Conservation (phyloP, 2,329 filamentous ascomycete species). For the Magnaporthales sp. region DNA sequence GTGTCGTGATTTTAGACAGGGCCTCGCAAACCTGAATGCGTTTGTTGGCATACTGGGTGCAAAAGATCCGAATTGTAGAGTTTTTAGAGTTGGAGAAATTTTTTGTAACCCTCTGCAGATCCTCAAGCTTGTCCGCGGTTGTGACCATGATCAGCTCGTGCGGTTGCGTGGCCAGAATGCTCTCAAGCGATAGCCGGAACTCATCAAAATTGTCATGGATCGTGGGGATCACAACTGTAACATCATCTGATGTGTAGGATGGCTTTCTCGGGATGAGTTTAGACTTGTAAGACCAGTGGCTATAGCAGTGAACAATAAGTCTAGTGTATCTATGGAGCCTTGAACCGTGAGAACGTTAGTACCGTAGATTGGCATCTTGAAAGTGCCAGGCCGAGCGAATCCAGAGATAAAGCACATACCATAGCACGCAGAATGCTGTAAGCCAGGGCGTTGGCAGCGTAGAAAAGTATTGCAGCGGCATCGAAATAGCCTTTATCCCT, state of each 20-base stretch:
- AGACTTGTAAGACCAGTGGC: constrained; percentile 81
- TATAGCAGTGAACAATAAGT: constrained; percentile 74
- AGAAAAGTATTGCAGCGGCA: not conserved
- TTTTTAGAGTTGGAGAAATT: not conserved
- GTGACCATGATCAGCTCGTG: constrained; percentile 77
- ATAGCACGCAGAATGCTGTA: not conserved
- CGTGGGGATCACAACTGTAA: constrained; percentile 89
- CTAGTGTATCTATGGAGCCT: constrained; percentile 86
- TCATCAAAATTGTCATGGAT: constrained; percentile 83
- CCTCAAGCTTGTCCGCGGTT: constrained; percentile 67
- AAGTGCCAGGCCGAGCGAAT: too few relatives aligned
- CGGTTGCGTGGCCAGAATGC: constrained; percentile 62
- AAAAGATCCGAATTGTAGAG: constrained; percentile 70
- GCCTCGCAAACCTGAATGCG: constrained; percentile 87
- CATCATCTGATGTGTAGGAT: constrained; percentile 71
- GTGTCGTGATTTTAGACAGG: constrained; percentile 73
- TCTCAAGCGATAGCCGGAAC: constrained; percentile 70
- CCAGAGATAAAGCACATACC: not conserved
- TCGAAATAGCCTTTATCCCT: not conserved
- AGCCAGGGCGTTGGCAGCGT: not conserved
- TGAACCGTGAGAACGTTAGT: not conserved
- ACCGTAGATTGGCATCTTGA: too few relatives aligned
- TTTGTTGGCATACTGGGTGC: constrained; percentile 85
- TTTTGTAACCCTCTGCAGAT: constrained; percentile 30
- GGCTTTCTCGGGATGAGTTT: constrained; percentile 75